These are phyloP conservation scores for Isatis lusitanica DNA, from an alignment of 441 rosid species.

Conservation along the genomic window DNA sequence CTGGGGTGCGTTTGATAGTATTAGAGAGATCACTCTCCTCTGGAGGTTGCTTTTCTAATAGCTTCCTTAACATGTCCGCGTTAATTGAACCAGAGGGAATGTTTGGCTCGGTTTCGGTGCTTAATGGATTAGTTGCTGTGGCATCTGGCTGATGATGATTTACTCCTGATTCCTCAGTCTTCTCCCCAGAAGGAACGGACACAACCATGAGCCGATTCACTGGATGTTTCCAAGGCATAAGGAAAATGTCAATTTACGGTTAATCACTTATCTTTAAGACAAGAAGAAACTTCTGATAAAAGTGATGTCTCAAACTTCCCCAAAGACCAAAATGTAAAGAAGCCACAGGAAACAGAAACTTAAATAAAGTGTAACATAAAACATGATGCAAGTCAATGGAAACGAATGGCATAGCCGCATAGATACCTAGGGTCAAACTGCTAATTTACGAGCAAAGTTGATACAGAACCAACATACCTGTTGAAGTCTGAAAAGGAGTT, in stretches of 20 bases:
- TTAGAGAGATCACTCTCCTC: conserved; percentile 13
- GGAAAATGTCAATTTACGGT: conserved; percentile 2
- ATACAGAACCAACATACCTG: conserved; percentile 24
- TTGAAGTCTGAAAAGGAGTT: conserved; percentile 16
- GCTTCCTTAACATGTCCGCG: conserved; percentile 17
- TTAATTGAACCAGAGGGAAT: background rate
- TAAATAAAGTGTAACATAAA: background rate
- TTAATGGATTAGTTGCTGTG: background rate
- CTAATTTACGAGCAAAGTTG: background rate
- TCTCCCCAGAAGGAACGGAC: background rate
- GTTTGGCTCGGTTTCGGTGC: conserved; percentile 1
- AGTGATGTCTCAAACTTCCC: background rate
- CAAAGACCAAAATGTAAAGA: background rate
- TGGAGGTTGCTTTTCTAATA: conserved; percentile 21
- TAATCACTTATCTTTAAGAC: background rate
- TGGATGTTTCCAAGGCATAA: conserved; percentile 11
- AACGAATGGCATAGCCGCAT: background rate
- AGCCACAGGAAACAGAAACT: background rate
- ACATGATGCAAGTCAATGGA: background rate
- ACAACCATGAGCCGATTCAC: background rate
- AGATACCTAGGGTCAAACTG: background rate
- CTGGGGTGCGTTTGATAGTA: conserved; percentile 21
- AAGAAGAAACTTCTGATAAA: background rate
- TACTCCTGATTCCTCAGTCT: conserved; percentile 2
- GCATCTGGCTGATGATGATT: conserved; percentile 3